Evolutionary conservation across 768 basidiomycete genomes (phyloP).

Genomic region (Boletus barrowsii): DNA sequence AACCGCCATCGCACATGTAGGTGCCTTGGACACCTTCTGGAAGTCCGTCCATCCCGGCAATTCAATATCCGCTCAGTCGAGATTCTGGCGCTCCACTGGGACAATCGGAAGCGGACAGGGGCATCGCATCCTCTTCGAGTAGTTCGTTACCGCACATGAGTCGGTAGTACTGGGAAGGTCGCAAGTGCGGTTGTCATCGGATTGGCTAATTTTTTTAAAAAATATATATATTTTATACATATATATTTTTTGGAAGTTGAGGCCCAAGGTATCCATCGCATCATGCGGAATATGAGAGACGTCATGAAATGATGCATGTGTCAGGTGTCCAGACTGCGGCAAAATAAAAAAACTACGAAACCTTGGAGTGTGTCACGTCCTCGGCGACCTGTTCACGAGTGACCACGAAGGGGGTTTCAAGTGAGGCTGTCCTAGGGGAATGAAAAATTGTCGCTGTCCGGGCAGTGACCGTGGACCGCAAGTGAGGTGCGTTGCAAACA

Average conservation of each 20-base stretch:
- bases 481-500: conserved; percentile 19
- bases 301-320: conserved; percentile 18
- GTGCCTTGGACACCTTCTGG: conserved; percentile 21
- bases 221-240: too few relatives aligned
- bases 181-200: conserved; percentile 8
- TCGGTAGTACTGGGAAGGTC: neutral
- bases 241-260: neutral
- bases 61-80: conserved; percentile 34
- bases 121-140: conserved; percentile 17
- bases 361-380: conserved; percentile 9
- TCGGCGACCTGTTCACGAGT: neutral
- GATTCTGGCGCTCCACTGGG: conserved; percentile 24
- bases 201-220: neutral
- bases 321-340: conserved; percentile 11
- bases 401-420: neutral
- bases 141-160: conserved; percentile 12
- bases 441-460: conserved; percentile 15
- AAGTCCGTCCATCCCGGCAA: conserved; percentile 27
- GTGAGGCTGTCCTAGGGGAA: conserved; percentile 25
- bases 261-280: neutral
- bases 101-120: conserved; percentile 6
- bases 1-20: conserved; percentile 15
- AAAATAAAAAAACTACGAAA: conserved; percentile 4
- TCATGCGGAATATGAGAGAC: conserved; percentile 4
- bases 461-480: conserved; percentile 7